Evolutionary conservation across 495 filamentous ascomycete genomes (phyloP).

Genomic region (Neurospora sp.): DNA sequence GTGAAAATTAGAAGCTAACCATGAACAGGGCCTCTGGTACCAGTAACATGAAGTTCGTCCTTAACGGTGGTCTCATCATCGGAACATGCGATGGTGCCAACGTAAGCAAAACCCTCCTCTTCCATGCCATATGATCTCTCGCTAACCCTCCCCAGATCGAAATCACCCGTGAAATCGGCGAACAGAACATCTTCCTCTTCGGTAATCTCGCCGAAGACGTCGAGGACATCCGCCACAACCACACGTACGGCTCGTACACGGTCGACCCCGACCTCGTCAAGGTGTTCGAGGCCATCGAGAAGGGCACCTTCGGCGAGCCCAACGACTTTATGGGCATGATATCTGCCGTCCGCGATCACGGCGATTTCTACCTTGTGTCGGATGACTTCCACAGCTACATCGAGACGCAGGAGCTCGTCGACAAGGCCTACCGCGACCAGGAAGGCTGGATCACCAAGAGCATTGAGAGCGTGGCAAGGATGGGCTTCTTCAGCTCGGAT

Average conservation of each 20-base stretch:
- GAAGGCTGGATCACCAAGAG: slow-evolving; percentile 86
- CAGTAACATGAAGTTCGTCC: slow-evolving; percentile 96
- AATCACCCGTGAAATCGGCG: slow-evolving; percentile 93
- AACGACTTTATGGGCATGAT: slow-evolving; percentile 69
- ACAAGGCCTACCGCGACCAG: slow-evolving; percentile 81
- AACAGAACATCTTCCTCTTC: slow-evolving; percentile 97
- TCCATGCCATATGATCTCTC: background rate
- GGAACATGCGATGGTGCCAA: slow-evolving; percentile 98
- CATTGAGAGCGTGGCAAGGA: slow-evolving; percentile 73
- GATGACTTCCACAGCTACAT: slow-evolving; percentile 95
- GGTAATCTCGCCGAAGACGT: slow-evolving; percentile 95
- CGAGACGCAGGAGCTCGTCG: slow-evolving; percentile 79
- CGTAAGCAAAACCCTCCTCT: slow-evolving; percentile 41
- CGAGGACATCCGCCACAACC: slow-evolving; percentile 86
- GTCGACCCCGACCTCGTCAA: slow-evolving; percentile 64
- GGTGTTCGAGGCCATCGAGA: slow-evolving; percentile 77
- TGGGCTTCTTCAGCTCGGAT: slow-evolving; percentile 97
- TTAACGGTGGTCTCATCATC: slow-evolving; percentile 94
- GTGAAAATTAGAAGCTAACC: slow-evolving; percentile 28
- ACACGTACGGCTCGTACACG: slow-evolving; percentile 69
- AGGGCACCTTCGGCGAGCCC: slow-evolving; percentile 66
- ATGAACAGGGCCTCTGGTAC: slow-evolving; percentile 41
- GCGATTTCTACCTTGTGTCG: slow-evolving; percentile 94
- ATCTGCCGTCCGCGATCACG: slow-evolving; percentile 76
- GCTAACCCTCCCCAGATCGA: slow-evolving; percentile 57